Evolutionary conservation across 768 basidiomycete genomes (phyloP).

Genomic region (Lentinula detonsa): DNA sequence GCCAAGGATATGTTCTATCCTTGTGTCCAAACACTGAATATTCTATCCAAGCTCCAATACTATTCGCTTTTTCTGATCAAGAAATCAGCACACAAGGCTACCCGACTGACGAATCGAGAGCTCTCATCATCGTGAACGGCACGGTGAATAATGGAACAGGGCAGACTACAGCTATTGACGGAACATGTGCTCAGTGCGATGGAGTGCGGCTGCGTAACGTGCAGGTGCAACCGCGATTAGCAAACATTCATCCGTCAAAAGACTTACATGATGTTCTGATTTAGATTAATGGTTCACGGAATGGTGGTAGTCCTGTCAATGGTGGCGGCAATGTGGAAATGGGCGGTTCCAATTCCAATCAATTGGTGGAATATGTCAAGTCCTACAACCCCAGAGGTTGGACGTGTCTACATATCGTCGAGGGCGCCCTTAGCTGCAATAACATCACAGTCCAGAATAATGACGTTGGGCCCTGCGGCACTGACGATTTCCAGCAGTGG

Average conservation of each 20-base stretch:
- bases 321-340: slow-evolving; percentile 84
- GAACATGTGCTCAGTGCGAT: slow-evolving; percentile 52
- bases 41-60: slow-evolving; percentile 56
- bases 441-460: slow-evolving; percentile 70
- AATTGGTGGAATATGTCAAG: slow-evolving; percentile 72
- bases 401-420: slow-evolving; percentile 75
- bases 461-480: slow-evolving; percentile 76
- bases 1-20: slow-evolving; percentile 56
- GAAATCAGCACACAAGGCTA: slow-evolving; percentile 81
- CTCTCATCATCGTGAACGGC: slow-evolving; percentile 65
- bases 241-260: not conserved
- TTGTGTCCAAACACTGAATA: slow-evolving; percentile 65
- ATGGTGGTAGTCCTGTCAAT: slow-evolving; percentile 38
- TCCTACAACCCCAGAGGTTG: slow-evolving; percentile 76
- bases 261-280: not conserved
- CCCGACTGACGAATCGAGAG: slow-evolving; percentile 61
- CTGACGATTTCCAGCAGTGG: slow-evolving; percentile 63
- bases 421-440: slow-evolving; percentile 62
- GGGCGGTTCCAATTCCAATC: slow-evolving; percentile 67
- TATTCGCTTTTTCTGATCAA: slow-evolving; percentile 61
- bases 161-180: slow-evolving; percentile 70
- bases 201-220: slow-evolving; percentile 65
- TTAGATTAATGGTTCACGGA: slow-evolving; percentile 71
- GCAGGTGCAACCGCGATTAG: slow-evolving; percentile 38
- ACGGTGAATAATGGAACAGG: slow-evolving; percentile 54